Evolutionary conservation across 2,329 filamentous ascomycete genomes (phyloP).

Genomic region (Calonectria crousiana): DNA sequence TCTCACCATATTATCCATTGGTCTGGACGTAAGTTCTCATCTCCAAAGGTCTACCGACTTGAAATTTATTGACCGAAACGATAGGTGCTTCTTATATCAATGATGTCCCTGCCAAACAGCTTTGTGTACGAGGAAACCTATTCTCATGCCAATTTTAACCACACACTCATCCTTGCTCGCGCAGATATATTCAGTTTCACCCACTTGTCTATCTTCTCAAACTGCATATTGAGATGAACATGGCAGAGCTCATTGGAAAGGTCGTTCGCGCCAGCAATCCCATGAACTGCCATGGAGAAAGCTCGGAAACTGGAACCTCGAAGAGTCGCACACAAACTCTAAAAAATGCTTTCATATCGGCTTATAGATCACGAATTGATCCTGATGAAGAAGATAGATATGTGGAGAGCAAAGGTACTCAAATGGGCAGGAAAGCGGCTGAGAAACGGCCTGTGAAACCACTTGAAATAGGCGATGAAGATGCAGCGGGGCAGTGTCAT

Average conservation of each 20-base stretch:
- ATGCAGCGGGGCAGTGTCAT: background rate
- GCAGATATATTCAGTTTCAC: constrained; percentile 14
- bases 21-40: background rate
- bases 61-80: background rate
- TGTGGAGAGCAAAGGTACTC: background rate
- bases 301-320: background rate
- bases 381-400: background rate
- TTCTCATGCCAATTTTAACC: too few species aligned
- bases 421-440: background rate
- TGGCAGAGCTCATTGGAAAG: constrained; percentile 20
- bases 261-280: constrained; percentile 11
- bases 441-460: background rate
- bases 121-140: background rate
- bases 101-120: constrained; percentile 18
- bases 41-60: fast-evolving
- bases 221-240: constrained; percentile 19
- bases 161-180: background rate
- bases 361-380: background rate
- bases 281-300: background rate
- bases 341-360: background rate
- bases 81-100: constrained; percentile 3
- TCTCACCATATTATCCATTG: background rate
- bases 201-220: constrained; percentile 14
- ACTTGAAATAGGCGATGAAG: background rate
- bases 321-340: background rate